Percentiles rank a stretch among this genome's conserved stretches.
These are phyloP conservation scores for Suhomyces chickasaworum DNA, from an alignment of 1,139 yeast genomes.

Conservation along the genomic window DNA sequence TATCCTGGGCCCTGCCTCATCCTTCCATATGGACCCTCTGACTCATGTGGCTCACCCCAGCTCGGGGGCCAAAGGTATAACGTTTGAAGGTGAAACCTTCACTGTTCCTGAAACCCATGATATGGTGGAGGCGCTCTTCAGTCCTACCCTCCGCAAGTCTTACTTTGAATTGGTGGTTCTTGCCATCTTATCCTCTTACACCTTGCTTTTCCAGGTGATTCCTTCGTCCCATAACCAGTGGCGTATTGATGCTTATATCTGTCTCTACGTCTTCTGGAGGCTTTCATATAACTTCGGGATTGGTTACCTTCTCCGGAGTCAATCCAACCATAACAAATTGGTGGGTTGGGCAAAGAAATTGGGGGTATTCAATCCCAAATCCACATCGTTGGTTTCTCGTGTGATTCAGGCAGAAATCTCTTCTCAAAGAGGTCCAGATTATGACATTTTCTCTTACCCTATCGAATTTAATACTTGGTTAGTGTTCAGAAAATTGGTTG, in stretches of 20 bases:
- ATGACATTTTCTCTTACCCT: conserved; percentile 57
- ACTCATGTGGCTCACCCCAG: neutral
- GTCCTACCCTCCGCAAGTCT: conserved; percentile 73
- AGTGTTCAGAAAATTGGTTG: conserved; percentile 76
- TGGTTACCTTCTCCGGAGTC: conserved; percentile 68
- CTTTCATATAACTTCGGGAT: conserved; percentile 77
- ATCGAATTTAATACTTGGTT: conserved; percentile 85
- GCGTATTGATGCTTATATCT: conserved; percentile 50
- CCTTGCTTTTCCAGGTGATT: conserved; percentile 48
- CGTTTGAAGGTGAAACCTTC: conserved; percentile 54
- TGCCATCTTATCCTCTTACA: conserved; percentile 51
- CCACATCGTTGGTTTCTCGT: conserved; percentile 34
- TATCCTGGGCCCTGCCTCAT: neutral
- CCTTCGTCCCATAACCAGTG: conserved; percentile 23
- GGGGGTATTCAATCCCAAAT: conserved; percentile 43
- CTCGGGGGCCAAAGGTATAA: conserved; percentile 40
- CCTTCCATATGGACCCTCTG: neutral
- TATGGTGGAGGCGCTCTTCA: conserved; percentile 81
- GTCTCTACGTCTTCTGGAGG: conserved; percentile 75
- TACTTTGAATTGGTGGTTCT: conserved; percentile 65
- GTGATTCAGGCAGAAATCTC: conserved; percentile 49
- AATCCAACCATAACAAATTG: conserved; percentile 59
- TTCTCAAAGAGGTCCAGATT: conserved; percentile 61
- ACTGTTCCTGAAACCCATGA: conserved; percentile 81
- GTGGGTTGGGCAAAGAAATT: conserved; percentile 56